phyloP scores from a whole-genome alignment of 1,284 basidiomycete genomes.

The Fomitiporia mediterranea region DNA sequence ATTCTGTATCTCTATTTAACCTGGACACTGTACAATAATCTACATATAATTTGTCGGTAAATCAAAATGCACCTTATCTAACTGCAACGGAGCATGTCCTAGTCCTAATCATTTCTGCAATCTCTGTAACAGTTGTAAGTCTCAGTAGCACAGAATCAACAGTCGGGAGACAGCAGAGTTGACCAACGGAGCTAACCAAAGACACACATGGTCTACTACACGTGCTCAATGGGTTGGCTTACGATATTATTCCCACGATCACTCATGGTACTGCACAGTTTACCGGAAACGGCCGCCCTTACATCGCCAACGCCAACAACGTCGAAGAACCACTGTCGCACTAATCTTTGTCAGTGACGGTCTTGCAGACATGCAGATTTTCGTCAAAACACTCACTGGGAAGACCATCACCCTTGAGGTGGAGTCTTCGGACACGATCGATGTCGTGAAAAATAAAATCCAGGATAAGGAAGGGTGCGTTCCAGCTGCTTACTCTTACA shows the following conservation, averaged over 20 bases:
- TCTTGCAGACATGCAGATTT: constrained; percentile 75
- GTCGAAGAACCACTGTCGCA: neutral
- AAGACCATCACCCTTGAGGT: constrained; percentile 99
- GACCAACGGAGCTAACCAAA: no score
- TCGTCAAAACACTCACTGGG: constrained; percentile 95
- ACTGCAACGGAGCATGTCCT: no score
- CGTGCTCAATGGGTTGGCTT: neutral
- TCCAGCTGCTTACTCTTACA: neutral
- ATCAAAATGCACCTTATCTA: no score
- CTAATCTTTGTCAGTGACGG: constrained; percentile 3
- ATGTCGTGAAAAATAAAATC: constrained; percentile 90
- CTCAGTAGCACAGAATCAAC: no score
- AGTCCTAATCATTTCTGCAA: no score
- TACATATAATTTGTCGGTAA: no score
- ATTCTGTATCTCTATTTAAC: no score
- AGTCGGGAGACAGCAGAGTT: no score
- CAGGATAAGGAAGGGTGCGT: constrained; percentile 87
- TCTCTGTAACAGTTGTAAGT: no score
- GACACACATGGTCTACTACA: no score
- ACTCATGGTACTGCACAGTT: constrained; percentile 7
- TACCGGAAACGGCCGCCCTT: neutral
- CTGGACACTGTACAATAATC: no score
- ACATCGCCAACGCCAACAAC: neutral
- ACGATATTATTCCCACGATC: neutral
- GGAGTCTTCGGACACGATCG: constrained; percentile 93